Base-by-base conservation (phyloP, 1,139 yeast species). In the Pichia sp. region DNA sequence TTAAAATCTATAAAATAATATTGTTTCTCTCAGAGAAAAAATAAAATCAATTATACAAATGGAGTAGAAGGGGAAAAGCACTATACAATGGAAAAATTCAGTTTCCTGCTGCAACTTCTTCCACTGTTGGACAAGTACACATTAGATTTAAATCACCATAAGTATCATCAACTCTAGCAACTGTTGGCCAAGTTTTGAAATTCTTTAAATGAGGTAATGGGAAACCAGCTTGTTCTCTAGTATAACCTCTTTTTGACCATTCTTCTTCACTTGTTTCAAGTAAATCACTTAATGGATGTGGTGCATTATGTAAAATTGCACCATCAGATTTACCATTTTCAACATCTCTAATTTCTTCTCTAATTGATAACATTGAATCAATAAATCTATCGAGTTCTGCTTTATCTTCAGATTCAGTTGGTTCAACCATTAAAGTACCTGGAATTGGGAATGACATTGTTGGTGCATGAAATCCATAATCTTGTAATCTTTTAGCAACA, bases 381-480 rank as follows among this genome's bases (percentile, higher is more conserved):
- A 88, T 79, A 64, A 91, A 91, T 56, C 96, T 74, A 64, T 91
- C 93, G 52, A 91, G 71, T 67, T 91, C 98, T 42, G 71, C 84
- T 57, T 83, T 67, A 58, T 86, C 79, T 66, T 91, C 98, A 19
- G 93, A 81, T 65, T 91, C 98, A 4, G 98, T 91, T 45, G 98
- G 98, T 66, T 91, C 98, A 51, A 91, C 80, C 98, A 91, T 91
- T 53, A 91, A 72, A 4, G 98, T 91, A 47, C 95, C 95, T 11
- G 96, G 89, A 40, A 91, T 95, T 19, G 98, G 98, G 84, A 93
- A 91, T 1, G 97, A 91, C 86, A 91, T 80, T 38, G 98, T 91
- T 52, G 98, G 98, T 1, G 96, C 96, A 63, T 91, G 98, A 79
- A 91, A 91, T 1, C 97, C 96, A 60, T 89, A 91, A 66, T 91